A percentile compares a stretch with the other conserved stretches of the same genome.
These are phyloP conservation scores for Ophiocordyceps camponoti-floridani DNA, from an alignment of 2,329 filamentous ascomycete genomes.

Conservation along the genomic window DNA sequence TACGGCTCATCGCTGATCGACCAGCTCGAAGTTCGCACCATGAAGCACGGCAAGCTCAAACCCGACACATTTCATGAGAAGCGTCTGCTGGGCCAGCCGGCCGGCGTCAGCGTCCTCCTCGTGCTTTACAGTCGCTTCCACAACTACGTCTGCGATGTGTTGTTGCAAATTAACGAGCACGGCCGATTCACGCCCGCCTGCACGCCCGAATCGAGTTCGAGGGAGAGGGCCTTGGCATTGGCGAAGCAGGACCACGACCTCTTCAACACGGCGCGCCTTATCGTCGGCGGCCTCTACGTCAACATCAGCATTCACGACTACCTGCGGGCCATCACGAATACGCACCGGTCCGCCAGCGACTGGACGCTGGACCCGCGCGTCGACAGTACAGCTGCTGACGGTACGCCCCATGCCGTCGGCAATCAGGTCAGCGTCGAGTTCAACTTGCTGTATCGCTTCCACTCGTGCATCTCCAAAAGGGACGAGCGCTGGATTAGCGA, in stretches of 20 bases:
- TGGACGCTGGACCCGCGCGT: conserved; percentile 47
- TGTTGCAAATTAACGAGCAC: conserved; percentile 49
- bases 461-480: conserved; percentile 38
- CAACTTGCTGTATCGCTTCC: conserved; percentile 49
- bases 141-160: conserved; percentile 45
- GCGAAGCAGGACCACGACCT: conserved; percentile 30
- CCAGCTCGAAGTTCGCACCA: conserved; percentile 43
- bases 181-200: conserved; percentile 36
- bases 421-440: conserved; percentile 54
- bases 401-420: conserved; percentile 36
- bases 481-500: conserved; percentile 45
- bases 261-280: conserved; percentile 36
- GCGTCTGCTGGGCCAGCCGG: conserved; percentile 46
- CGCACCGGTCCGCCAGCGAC: conserved; percentile 37
- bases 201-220: conserved; percentile 6
- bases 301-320: conserved; percentile 42
- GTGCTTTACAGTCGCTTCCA: conserved; percentile 56
- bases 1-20: conserved; percentile 51
- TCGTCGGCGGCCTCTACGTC: conserved; percentile 35
- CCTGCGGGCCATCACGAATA: conserved; percentile 40
- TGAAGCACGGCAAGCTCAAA: conserved; percentile 50
- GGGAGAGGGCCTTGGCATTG: conserved; percentile 14
- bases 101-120: conserved; percentile 48
- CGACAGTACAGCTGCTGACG: conserved; percentile 29
- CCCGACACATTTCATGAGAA: conserved; percentile 52